Percentiles rank a stretch among this genome's conserved stretches.
These are phyloP conservation scores for Gaeumannomyces sp. DNA, from an alignment of 2,329 filamentous ascomycete genomes.

Conservation along the genomic window DNA sequence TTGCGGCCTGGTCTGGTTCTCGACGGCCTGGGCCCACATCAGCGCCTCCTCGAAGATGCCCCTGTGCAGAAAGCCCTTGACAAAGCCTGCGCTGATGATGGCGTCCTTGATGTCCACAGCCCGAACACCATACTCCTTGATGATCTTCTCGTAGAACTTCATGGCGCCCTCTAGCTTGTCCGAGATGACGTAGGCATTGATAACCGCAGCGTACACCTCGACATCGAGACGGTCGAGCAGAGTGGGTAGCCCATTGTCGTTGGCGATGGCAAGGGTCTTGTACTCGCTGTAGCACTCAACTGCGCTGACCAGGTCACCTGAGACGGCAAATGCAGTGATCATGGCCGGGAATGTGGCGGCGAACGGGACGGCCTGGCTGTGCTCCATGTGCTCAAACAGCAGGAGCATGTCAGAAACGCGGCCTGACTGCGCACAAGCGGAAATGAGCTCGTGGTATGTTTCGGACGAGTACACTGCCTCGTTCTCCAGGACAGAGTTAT, in stretches of 20 bases:
- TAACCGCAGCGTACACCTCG: slow-evolving; percentile 82
- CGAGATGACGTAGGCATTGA: slow-evolving; percentile 80
- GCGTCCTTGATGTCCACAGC: slow-evolving; percentile 61
- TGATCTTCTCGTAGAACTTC: slow-evolving; percentile 79
- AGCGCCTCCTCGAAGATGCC: slow-evolving; percentile 69
- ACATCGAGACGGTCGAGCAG: slow-evolving; percentile 70
- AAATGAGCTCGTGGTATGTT: slow-evolving; percentile 79
- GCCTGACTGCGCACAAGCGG: slow-evolving; percentile 76
- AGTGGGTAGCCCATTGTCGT: slow-evolving; percentile 66
- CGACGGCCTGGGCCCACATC: slow-evolving; percentile 61
- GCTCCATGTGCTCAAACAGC: slow-evolving; percentile 88
- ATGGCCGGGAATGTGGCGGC: slow-evolving; percentile 83
- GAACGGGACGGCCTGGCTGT: slow-evolving; percentile 64
- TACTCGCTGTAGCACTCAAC: slow-evolving; percentile 97
- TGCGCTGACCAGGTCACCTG: slow-evolving; percentile 76
- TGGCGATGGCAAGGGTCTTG: slow-evolving; percentile 75
- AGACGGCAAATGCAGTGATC: slow-evolving; percentile 86
- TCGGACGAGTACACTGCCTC: slow-evolving; percentile 66
- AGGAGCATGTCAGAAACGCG: slow-evolving; percentile 83
- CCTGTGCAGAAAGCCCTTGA: slow-evolving; percentile 68
- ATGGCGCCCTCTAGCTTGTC: slow-evolving; percentile 75
- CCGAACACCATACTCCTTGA: slow-evolving; percentile 53
- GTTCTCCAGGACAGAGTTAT: slow-evolving; percentile 61
- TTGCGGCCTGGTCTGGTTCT: slow-evolving; percentile 49
- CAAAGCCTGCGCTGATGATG: slow-evolving; percentile 67